phyloP scores from a whole-genome alignment of 2,329 filamentous ascomycete species.

The Sporothrix humicola region DNA sequence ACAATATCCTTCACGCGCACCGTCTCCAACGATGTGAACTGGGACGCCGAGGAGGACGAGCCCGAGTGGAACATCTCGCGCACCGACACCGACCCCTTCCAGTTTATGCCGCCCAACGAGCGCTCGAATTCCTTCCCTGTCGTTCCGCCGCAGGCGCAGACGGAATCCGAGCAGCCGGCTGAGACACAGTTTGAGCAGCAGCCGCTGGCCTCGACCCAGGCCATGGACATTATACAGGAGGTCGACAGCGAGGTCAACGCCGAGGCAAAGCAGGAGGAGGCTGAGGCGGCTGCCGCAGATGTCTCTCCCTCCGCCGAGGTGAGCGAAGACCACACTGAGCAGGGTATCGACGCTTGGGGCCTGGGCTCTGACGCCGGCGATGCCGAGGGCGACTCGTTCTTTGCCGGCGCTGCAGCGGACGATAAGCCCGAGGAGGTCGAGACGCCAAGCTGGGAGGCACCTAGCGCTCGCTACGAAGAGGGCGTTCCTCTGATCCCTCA shows the following conservation, averaged over 20 bases:
- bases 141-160: conserved; percentile 53
- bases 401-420: conserved; percentile 45
- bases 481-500: conserved; percentile 65
- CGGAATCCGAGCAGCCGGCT: conserved; percentile 36
- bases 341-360: conserved; percentile 27
- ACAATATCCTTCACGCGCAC: conserved; percentile 69
- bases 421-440: conserved; percentile 50
- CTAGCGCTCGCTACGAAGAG: conserved; percentile 70
- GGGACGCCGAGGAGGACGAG: conserved; percentile 63
- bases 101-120: conserved; percentile 62
- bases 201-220: conserved; percentile 56
- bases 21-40: conserved; percentile 66
- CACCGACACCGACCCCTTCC: conserved; percentile 62
- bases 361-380: background rate
- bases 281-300: background rate
- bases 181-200: conserved; percentile 37
- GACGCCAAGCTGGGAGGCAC: conserved; percentile 52
- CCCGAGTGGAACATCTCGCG: conserved; percentile 61
- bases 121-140: conserved; percentile 68
- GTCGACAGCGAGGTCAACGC: conserved; percentile 56
- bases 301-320: background rate
- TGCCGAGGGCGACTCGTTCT: conserved; percentile 29
- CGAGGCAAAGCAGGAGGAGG: conserved; percentile 48
- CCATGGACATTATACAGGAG: conserved; percentile 59
- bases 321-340: background rate